Percentiles rank a stretch among this genome's conserved stretches.
Conservation (phyloP, 768 basidiomycete species). For the Antrodiella citrinella region DNA sequence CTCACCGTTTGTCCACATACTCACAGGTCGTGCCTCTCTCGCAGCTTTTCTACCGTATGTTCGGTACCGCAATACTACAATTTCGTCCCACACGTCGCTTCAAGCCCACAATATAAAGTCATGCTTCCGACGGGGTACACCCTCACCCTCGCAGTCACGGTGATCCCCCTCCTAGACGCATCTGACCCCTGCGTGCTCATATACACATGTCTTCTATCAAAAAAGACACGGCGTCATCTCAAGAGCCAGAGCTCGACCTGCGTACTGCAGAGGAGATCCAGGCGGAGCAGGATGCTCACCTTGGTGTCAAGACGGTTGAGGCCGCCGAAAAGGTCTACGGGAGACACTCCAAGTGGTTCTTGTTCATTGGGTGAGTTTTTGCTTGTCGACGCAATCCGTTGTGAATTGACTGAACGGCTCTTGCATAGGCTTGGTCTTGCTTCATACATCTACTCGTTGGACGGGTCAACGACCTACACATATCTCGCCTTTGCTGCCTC, state of each 20-base stretch:
- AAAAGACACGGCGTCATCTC: constrained; percentile 8
- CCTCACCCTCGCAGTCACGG: constrained; percentile 8
- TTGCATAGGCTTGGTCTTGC: constrained; percentile 42
- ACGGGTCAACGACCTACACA: constrained; percentile 58
- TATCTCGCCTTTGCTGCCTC: constrained; percentile 31
- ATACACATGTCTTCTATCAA: constrained; percentile 3
- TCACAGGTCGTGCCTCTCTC: background rate
- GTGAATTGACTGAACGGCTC: background rate
- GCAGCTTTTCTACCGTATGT: background rate
- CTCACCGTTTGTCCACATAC: background rate
- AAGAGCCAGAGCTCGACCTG: constrained; percentile 5
- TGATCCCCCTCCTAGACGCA: background rate
- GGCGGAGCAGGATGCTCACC: constrained; percentile 15
- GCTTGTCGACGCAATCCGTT: background rate
- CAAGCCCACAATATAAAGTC: constrained; percentile 3
- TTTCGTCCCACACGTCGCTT: background rate
- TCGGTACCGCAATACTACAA: background rate
- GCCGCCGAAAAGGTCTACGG: constrained; percentile 18
- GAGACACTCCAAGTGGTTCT: constrained; percentile 14
- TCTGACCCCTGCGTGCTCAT: background rate
- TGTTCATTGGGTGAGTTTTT: constrained; percentile 16
- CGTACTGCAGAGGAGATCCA: constrained; percentile 11
- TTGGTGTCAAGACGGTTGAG: constrained; percentile 17
- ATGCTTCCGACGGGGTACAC: constrained; percentile 2
- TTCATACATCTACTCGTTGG: constrained; percentile 72